Evolutionary conservation across 208 protist species (phyloP).

Genomic region (Blastocrithidia nonstop): DNA sequence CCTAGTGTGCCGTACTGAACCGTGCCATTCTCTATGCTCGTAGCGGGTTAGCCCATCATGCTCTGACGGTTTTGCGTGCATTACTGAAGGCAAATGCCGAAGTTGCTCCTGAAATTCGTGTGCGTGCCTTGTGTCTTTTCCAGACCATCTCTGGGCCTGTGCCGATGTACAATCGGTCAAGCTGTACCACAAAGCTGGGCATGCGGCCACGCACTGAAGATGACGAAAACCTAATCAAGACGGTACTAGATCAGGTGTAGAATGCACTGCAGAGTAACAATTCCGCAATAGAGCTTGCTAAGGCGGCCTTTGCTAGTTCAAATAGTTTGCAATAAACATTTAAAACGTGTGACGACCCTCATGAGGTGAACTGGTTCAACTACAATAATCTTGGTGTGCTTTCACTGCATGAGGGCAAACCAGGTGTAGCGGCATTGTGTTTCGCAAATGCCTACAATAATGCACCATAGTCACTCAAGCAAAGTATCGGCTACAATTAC

Average conservation of each 20-base stretch:
- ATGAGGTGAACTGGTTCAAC: conserved; percentile 41
- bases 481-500: conserved; percentile 64
- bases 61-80: conserved; percentile 42
- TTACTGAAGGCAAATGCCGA: conserved; percentile 39
- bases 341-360: conserved; percentile 15
- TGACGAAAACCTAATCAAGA: conserved; percentile 70
- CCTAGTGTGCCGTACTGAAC: conserved; percentile 71
- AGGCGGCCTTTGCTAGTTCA: conserved; percentile 51
- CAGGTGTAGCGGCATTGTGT: conserved; percentile 62
- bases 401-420: conserved; percentile 54
- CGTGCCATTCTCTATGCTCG: conserved; percentile 46
- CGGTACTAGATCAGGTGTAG: conserved; percentile 30
- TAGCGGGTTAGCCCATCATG: conserved; percentile 41
- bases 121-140: conserved; percentile 54
- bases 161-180: too few species aligned
- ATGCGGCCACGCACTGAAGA: conserved; percentile 24
- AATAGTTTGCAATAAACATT: conserved; percentile 60
- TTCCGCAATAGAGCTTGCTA: conserved; percentile 31
- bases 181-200: conserved; percentile 10
- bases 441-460: conserved; percentile 66
- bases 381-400: conserved; percentile 81
- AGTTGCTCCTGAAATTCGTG: conserved; percentile 30
- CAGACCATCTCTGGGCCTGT: conserved; percentile 53
- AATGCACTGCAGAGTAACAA: conserved; percentile 17
- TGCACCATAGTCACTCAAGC: conserved; percentile 12